A percentile compares a stretch with the other conserved stretches of the same genome.
These are phyloP conservation scores for Ogataea populi-albae DNA, from an alignment of 805 yeast species.

Conservation along the genomic window DNA sequence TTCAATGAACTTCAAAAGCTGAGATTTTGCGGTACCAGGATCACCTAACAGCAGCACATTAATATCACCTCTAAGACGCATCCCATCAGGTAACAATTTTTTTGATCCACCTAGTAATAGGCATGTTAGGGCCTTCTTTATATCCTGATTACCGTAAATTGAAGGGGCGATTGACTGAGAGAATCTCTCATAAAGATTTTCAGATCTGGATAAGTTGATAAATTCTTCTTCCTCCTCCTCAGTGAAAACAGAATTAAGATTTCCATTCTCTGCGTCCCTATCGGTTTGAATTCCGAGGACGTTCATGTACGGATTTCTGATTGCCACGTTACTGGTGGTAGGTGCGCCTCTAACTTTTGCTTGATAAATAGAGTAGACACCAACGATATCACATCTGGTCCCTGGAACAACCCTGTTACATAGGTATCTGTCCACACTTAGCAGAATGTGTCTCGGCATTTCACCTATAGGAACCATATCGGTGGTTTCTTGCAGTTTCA, in stretches of 20 bases:
- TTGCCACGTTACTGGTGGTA: constrained; percentile 67
- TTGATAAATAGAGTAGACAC: constrained; percentile 89
- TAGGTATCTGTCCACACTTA: constrained; percentile 85
- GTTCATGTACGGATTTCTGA: constrained; percentile 86
- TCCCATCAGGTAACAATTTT: constrained; percentile 89
- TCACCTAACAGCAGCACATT: constrained; percentile 93
- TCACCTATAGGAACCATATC: constrained; percentile 99
- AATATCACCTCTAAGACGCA: constrained; percentile 95
- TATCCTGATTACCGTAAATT: constrained; percentile 89
- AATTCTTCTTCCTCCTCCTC: constrained; percentile 96
- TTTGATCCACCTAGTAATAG: constrained; percentile 92
- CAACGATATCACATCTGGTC: constrained; percentile 85
- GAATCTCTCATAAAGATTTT: constrained; percentile 82
- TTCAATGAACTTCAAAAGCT: constrained; percentile 89
- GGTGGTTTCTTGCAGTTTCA: constrained; percentile 95
- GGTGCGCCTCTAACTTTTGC: constrained; percentile 52
- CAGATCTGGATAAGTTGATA: constrained; percentile 72
- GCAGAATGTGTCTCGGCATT: constrained; percentile 89
- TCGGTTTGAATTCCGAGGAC: constrained; percentile 86
- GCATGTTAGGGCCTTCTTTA: constrained; percentile 91
- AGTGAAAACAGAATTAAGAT: constrained; percentile 54
- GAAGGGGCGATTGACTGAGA: constrained; percentile 93
- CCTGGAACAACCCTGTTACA: constrained; percentile 95
- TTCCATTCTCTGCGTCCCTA: constrained; percentile 53
- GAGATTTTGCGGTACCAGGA: constrained; percentile 99